These are phyloP conservation scores for Mimosa bimucronata DNA, from an alignment of 306 rosid species.

Conservation along the genomic window DNA sequence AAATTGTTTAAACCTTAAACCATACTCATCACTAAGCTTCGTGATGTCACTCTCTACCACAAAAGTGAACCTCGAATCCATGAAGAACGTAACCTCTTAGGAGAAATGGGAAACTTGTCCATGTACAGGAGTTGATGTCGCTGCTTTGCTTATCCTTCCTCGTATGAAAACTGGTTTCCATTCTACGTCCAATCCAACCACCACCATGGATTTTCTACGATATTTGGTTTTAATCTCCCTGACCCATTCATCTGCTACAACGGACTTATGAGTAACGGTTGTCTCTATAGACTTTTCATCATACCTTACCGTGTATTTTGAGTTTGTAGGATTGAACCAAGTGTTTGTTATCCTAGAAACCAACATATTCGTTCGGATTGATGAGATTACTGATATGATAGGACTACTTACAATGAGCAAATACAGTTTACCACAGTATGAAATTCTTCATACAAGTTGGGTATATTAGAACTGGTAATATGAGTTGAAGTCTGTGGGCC, in stretches of 20 bases:
- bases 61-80: not conserved
- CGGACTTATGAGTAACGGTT: not conserved
- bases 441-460: no score
- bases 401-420: no score
- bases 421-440: no score
- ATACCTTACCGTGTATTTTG: not conserved
- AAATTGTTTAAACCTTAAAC: not conserved
- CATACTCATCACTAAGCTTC: not conserved
- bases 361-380: not conserved
- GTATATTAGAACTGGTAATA: no score
- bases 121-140: not conserved
- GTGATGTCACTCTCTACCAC: not conserved
- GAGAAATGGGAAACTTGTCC: not conserved
- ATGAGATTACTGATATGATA: no score
- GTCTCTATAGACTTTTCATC: not conserved
- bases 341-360: not conserved
- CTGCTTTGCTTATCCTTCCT: not conserved
- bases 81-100: not conserved
- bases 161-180: not conserved
- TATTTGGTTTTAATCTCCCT: not conserved
- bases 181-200: not conserved
- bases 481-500: no score
- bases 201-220: not conserved
- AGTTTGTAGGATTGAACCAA: no score
- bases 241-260: not conserved